phyloP scores from a whole-genome alignment of 164 flowering plant species.

The Magnolia officinalis region DNA sequence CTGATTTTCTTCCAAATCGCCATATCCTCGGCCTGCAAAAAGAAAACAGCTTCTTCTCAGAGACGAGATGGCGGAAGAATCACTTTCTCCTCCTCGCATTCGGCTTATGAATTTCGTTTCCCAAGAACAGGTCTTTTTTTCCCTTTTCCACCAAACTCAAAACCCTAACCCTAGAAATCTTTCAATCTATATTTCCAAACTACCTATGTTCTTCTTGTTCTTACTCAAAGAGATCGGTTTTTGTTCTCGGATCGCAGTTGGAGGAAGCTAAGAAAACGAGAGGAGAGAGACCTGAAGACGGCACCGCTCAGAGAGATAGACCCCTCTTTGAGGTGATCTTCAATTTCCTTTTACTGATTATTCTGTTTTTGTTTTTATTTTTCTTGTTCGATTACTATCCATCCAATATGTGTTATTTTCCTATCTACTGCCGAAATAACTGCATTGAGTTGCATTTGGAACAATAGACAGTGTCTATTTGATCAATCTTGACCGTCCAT shows the following conservation, averaged over 20 bases:
- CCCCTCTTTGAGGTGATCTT: conserved; percentile 69
- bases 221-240: not conserved
- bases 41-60: too few relatives aligned
- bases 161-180: not conserved
- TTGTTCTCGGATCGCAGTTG: conserved; percentile 44
- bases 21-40: too few relatives aligned
- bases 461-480: not conserved
- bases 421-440: too few relatives aligned
- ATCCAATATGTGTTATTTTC: too few relatives aligned
- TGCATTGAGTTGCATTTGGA: not conserved
- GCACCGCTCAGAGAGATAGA: conserved; percentile 86
- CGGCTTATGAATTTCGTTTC: conserved; percentile 86
- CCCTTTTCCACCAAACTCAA: conserved; percentile 3
- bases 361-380: not conserved
- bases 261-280: conserved; percentile 64
- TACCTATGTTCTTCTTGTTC: not conserved
- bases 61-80: conserved; percentile 43
- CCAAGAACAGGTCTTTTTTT: conserved; percentile 61
- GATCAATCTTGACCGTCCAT: not conserved
- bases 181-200: not conserved
- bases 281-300: conserved; percentile 85
- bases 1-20: not conserved
- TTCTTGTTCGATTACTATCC: not conserved
- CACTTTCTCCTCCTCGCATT: conserved; percentile 24
- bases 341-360: not conserved